Conservation (phyloP, 139 green algal genomes). For the Coccomyxa sp. region DNA sequence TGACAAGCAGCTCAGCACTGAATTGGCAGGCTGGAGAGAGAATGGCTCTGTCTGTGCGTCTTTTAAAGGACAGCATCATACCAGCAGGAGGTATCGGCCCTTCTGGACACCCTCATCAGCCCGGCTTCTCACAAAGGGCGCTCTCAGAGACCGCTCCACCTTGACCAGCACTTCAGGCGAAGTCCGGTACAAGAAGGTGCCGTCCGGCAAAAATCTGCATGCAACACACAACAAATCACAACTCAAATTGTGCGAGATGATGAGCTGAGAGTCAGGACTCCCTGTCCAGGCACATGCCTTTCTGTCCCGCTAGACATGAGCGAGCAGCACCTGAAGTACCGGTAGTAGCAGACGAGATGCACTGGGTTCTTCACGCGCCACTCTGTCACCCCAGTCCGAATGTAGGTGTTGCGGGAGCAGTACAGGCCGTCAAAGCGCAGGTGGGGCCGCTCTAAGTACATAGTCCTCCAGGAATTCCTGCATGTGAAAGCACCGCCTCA, state of each 20-base stretch:
- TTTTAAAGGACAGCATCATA: neutral
- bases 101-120: neutral
- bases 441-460: conserved; percentile 75
- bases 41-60: too few species aligned
- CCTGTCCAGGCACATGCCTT: too few species aligned
- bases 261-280: too few species aligned
- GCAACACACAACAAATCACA: too few species aligned
- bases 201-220: conserved; percentile 76
- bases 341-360: conserved; percentile 48
- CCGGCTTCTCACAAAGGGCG: neutral
- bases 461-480: conserved; percentile 55
- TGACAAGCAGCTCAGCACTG: neutral
- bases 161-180: conserved; percentile 30
- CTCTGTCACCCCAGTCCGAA: conserved; percentile 52
- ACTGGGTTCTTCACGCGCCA: conserved; percentile 51
- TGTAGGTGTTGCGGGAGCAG: conserved; percentile 79
- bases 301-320: too few species aligned
- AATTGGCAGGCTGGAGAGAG: too few species aligned
- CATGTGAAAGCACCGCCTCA: neutral
- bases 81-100: neutral
- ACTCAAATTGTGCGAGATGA: too few species aligned
- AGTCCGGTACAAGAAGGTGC: conserved; percentile 75
- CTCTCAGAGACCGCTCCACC: conserved; percentile 42
- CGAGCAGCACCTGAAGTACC: conserved; percentile 12
- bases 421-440: conserved; percentile 78